A percentile compares a stretch with the other conserved stretches of the same genome.
phyloP scores from a whole-genome alignment of 2,329 filamentous ascomycete species.

The Aureobasidium lini region DNA sequence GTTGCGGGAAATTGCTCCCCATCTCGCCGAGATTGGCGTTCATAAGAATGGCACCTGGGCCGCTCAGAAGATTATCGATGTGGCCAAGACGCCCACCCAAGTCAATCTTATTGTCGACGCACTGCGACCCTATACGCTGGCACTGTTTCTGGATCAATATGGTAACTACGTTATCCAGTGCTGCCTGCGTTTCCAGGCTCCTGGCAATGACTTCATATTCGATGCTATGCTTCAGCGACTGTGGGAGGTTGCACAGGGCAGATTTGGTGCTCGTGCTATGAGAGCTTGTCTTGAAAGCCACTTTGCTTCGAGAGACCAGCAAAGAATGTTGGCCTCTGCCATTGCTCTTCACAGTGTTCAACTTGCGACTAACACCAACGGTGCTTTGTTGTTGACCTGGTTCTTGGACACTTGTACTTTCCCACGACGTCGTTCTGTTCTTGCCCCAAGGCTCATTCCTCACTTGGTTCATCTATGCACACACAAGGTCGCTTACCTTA shows the following conservation, averaged over 20 bases:
- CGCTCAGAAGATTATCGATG: conserved; percentile 97
- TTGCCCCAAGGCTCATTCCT: conserved; percentile 85
- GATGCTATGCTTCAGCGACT: conserved; percentile 91
- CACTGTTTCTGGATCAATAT: conserved; percentile 93
- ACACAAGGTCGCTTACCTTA: conserved; percentile 96
- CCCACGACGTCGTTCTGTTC: conserved; percentile 78
- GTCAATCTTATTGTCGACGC: conserved; percentile 79
- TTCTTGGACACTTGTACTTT: conserved; percentile 98
- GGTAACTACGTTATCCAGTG: conserved; percentile 98
- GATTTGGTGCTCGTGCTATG: conserved; percentile 94
- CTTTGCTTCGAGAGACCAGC: conserved; percentile 89
- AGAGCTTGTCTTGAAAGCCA: conserved; percentile 94
- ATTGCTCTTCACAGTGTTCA: conserved; percentile 97
- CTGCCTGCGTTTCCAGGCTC: conserved; percentile 82
- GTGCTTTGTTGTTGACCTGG: conserved; percentile 89
- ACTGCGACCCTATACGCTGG: conserved; percentile 77
- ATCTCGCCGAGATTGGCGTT: conserved; percentile 91
- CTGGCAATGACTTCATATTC: conserved; percentile 94
- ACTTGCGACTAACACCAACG: conserved; percentile 91
- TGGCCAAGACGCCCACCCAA: conserved; percentile 76
- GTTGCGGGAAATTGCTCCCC: conserved; percentile 78
- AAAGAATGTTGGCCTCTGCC: conserved; percentile 84
- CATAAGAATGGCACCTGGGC: conserved; percentile 99
- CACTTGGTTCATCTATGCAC: conserved; percentile 93
- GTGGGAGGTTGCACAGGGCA: conserved; percentile 87